Evolutionary conservation across 352 stramenopile genomes (phyloP), one percentile per base, ranked within the genome.

Genomic region (Globisporangium abappressorium): DNA sequence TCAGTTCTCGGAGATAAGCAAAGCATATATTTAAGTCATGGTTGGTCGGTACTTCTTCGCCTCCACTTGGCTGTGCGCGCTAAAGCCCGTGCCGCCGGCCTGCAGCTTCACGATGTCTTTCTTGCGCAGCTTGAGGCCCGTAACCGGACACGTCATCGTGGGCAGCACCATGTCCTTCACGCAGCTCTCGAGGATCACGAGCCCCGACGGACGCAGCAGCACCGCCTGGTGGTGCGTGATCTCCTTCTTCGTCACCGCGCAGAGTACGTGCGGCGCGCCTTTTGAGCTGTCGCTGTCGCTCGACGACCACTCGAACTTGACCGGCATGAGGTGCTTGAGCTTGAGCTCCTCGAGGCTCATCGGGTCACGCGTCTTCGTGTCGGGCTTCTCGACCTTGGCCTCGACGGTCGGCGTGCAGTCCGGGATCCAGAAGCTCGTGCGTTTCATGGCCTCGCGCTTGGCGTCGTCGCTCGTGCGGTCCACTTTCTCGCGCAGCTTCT

Each of bases 371-470:
- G 88, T 94, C 70, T 88, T 88, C 6, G 74, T 83, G 69, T 94
- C 86, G 0, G 88, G 88, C 26, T 82, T 79, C 28, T 73, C 74
- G 53, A 93, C 67, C 30, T 68, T 82, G 7, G 41, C 65, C 36
- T 90, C 79, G 24, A 84, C 76, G 55, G 64, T 77, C 5, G 88
- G 88, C 15, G 88, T 93, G 69, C 84, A 92, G 57, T 93, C 88
- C 2, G 88, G 88, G 64, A 96, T 93, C 88, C 88, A 96, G 66
- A 89, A 96, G 68, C 84, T 93, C 38, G 86, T 94, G 55, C 73
- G 78, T 73, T 91, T 91, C 80, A 96, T 92, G 33, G 85, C 86
- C 24, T 83, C 71, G 20, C 85, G 75, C 74, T 91, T 92, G 18
- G 80, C 88, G 9, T 90, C 80, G 38, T 92, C 82, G 5, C 78